A percentile compares a stretch with the other conserved stretches of the same genome.
Conservation (phyloP, 2,329 filamentous ascomycete species). For the Stromatinia cepivora region DNA sequence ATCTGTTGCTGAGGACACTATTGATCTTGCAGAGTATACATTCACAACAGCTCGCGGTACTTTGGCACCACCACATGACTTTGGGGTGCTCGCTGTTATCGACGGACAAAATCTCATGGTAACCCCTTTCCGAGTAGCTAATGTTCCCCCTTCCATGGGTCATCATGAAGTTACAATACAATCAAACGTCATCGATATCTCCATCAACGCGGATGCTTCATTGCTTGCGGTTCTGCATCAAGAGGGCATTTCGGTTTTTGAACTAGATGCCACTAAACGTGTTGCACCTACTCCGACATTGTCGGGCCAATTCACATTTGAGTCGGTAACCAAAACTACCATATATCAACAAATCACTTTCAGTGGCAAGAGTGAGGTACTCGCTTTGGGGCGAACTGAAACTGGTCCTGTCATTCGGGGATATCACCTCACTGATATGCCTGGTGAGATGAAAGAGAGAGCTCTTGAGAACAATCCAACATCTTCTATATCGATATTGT, state of each 20-base stretch:
- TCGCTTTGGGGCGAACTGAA: conserved; percentile 30
- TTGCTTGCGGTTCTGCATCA: conserved; percentile 72
- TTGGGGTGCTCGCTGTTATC: conserved; percentile 77
- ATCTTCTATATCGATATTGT: conserved; percentile 32
- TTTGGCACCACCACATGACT: conserved; percentile 69
- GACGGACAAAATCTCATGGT: conserved; percentile 80
- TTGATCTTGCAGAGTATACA: conserved; percentile 65
- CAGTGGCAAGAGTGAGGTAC: conserved; percentile 30
- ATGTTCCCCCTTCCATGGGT: conserved; percentile 91
- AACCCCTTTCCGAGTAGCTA: conserved; percentile 80
- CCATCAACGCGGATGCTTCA: conserved; percentile 65
- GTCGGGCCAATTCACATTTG: conserved; percentile 45
- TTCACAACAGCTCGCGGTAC: conserved; percentile 70
- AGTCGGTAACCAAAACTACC: conserved; percentile 31
- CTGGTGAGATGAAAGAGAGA: conserved; percentile 35
- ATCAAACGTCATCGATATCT: conserved; percentile 69
- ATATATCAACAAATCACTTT: conserved; percentile 39
- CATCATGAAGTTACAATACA: conserved; percentile 68
- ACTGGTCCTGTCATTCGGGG: conserved; percentile 29
- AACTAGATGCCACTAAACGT: conserved; percentile 64
- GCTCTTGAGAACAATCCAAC: conserved; percentile 22
- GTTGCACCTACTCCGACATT: conserved; percentile 50
- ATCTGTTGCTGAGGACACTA: conserved; percentile 50
- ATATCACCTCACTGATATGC: conserved; percentile 37
- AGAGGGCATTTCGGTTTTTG: conserved; percentile 65